Percentiles rank a stretch among this genome's conserved stretches.
phyloP scores from a whole-genome alignment of 2,329 filamentous ascomycete genomes.

The Alternaria burnsii region DNA sequence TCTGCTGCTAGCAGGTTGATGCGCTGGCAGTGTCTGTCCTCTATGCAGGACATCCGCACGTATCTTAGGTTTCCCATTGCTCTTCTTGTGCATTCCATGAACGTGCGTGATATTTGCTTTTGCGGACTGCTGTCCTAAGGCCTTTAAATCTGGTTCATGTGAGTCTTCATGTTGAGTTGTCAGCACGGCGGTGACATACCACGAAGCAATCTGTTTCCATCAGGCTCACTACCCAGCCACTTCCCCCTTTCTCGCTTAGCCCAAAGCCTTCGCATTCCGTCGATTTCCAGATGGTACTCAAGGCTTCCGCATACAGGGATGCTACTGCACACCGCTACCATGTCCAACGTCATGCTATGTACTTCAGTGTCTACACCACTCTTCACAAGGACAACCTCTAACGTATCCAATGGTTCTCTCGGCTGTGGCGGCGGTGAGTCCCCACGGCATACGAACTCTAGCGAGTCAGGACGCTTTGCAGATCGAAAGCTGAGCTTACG shows the following conservation, averaged over 20 bases:
- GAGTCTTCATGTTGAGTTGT: not conserved
- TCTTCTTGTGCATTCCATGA: not conserved
- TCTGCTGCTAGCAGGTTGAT: not conserved
- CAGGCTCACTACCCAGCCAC: conserved; percentile 37
- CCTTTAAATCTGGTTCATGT: conserved; percentile 29
- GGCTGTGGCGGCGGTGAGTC: conserved; percentile 1
- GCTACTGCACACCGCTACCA: conserved; percentile 29
- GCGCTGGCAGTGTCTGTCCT: not conserved
- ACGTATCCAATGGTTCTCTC: conserved; percentile 24
- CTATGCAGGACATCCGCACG: not conserved
- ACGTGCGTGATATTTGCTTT: not conserved
- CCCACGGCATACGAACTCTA: conserved; percentile 18
- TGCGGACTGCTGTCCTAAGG: not conserved
- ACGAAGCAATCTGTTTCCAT: conserved; percentile 29
- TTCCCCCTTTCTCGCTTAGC: conserved; percentile 31
- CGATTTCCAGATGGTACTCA: conserved; percentile 35
- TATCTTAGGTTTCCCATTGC: not conserved
- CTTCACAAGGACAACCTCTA: conserved; percentile 39
- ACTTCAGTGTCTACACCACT: conserved; percentile 24
- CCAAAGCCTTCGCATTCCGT: conserved; percentile 31
- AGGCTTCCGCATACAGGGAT: conserved; percentile 32
- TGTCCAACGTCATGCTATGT: conserved; percentile 25
- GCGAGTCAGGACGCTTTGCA: conserved; percentile 10
- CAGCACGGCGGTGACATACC: conserved; percentile 17
- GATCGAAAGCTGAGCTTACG: conserved; percentile 18